phyloP scores from a whole-genome alignment of 1,139 yeast species.

The Geotrichum macrosporum region DNA sequence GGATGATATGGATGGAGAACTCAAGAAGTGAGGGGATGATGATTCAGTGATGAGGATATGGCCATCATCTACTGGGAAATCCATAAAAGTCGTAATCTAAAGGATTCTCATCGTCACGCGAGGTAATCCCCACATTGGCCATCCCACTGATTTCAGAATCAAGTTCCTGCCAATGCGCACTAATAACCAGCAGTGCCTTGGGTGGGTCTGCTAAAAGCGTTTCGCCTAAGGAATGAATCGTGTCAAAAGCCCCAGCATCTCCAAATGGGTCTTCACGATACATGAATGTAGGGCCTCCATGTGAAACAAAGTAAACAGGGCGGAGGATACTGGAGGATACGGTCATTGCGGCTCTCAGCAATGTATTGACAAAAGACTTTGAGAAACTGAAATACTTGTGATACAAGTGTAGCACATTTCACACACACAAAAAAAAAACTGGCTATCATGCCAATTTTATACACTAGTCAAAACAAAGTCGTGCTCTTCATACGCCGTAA shows the following conservation, averaged over 20 bases:
- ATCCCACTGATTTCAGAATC: conserved; percentile 3
- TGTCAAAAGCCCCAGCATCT: conserved; percentile 57
- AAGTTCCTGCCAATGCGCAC: conserved; percentile 71
- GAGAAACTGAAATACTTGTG: too few species aligned
- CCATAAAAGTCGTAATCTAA: conserved; percentile 71
- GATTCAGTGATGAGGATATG: too few species aligned
- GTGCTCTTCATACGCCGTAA: too few species aligned
- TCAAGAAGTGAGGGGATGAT: too few species aligned
- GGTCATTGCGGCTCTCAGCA: neutral
- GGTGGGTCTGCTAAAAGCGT: conserved; percentile 43
- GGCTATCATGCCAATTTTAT: too few species aligned
- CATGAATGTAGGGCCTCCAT: conserved; percentile 77
- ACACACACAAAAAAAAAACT: too few species aligned
- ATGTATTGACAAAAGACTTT: too few species aligned
- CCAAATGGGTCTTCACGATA: conserved; percentile 40
- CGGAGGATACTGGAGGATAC: conserved; percentile 14
- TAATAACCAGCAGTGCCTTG: conserved; percentile 61
- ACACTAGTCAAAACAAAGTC: too few species aligned
- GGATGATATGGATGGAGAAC: too few species aligned
- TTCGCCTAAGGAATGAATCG: conserved; percentile 48
- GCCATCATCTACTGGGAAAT: conserved; percentile 59
- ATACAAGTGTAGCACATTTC: too few species aligned
- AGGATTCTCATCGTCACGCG: conserved; percentile 18
- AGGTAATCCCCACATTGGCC: conserved; percentile 21
- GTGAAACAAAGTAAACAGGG: conserved; percentile 66